Base-by-base conservation (phyloP, 768 basidiomycete genomes). In the Boletus rubropictus region DNA sequence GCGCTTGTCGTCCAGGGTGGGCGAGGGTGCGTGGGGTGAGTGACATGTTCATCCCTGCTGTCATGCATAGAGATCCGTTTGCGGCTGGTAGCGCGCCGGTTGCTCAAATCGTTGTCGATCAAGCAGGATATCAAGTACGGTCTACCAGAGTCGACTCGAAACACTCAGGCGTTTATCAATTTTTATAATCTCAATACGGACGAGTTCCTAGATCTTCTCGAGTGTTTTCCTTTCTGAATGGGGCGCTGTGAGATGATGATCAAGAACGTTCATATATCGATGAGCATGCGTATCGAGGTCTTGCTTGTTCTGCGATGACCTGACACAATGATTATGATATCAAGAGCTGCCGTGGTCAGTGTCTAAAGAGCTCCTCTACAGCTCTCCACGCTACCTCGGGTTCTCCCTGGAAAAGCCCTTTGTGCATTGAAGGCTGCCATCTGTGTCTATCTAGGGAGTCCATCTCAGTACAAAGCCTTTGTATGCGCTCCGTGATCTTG, bases 71-170 rank as follows among this genome's bases (percentile, higher is more conserved):
- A 56, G n/a, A 7, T 12, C 14, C 24, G 10, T 40, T 31, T 51
- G n/a, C 56, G 88, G 86, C 87, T 33, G 82, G 84, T 3, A 60
- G 59, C 59, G 42, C 59, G 60, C 44, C 75, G 78, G n/a, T 72
- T 98, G 7, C 78, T 98, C 56, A 92, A 89, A 67, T 90, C 88
- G 0, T 62, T 97, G 42, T 89, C 91, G 3, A 80, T 94, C 66
- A 97, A 97, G 70, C 93, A 97, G 67, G 95, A 95, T 0, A 54
- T 80, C 62, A 97, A 98, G 65, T 97, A 90, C 64, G 90, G 98
- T 59, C 78, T 82, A 6, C 86, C 89, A 0, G 82, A 84, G 44
- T 95, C 91, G 0, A 87, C 79, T 0, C 72, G 76, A 27, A 92
- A 93, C 50, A 99, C 98, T 33, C 81, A 80, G 2, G 62, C 77